phyloP scores from a whole-genome alignment of 2,329 filamentous ascomycete species.

The Cephalotrichum gorgonifer region DNA sequence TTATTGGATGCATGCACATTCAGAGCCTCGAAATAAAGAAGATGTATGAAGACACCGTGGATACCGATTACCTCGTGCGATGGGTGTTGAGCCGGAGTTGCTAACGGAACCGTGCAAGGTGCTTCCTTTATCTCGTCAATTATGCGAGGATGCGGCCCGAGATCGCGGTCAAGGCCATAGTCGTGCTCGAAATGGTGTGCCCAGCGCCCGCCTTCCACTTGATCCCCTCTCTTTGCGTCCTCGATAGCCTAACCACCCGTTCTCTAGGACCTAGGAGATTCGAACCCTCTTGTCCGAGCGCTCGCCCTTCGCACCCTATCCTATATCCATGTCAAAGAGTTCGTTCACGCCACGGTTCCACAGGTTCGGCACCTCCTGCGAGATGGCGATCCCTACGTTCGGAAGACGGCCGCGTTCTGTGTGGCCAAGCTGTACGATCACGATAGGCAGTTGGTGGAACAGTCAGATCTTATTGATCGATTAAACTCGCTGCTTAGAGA shows the following conservation, averaged over 20 bases:
- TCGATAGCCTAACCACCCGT: not conserved
- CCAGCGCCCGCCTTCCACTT: not conserved
- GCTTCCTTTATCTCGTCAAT: slow-evolving; percentile 94
- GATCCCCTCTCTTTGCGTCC: not conserved
- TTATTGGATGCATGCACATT: slow-evolving; percentile 92
- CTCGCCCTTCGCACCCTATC: slow-evolving; percentile 91
- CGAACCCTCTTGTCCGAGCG: slow-evolving; percentile 84
- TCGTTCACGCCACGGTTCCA: slow-evolving; percentile 80
- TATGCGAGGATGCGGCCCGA: slow-evolving; percentile 93
- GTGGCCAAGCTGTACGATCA: slow-evolving; percentile 98
- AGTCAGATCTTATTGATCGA: slow-evolving; percentile 82
- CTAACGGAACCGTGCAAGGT: slow-evolving; percentile 46
- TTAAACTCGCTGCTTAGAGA: slow-evolving; percentile 85
- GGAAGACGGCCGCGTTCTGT: slow-evolving; percentile 92
- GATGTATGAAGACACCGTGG: slow-evolving; percentile 53
- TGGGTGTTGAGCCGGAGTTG: not conserved
- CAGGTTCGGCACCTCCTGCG: slow-evolving; percentile 74
- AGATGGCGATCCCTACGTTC: slow-evolving; percentile 88
- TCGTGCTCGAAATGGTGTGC: slow-evolving; percentile 57
- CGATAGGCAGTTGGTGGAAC: slow-evolving; percentile 80
- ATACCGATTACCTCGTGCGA: slow-evolving; percentile 19
- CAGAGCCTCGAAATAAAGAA: slow-evolving; percentile 97
- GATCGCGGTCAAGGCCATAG: slow-evolving; percentile 84
- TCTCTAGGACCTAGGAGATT: slow-evolving; percentile 80
- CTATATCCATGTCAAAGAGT: slow-evolving; percentile 93